Percentiles rank a stretch among this genome's conserved stretches.
Conservation (phyloP, 495 filamentous ascomycete genomes). For the Talaromyces proteolyticus region DNA sequence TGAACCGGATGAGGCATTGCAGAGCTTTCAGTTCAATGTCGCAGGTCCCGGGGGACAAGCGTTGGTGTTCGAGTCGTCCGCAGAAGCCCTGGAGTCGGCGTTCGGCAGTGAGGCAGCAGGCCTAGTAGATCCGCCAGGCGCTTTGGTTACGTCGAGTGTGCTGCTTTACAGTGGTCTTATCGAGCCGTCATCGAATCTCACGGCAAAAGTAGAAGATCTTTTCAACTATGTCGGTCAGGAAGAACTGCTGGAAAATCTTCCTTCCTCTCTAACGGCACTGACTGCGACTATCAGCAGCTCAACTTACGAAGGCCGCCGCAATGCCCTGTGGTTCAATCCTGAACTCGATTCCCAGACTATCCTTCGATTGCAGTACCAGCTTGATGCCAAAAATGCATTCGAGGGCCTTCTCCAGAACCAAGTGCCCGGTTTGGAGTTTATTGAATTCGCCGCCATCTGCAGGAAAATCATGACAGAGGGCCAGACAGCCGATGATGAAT, state of each 20-base stretch:
- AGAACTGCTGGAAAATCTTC: constrained; percentile 2
- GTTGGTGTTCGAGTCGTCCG: no score
- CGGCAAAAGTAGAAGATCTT: not conserved
- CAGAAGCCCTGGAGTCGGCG: no score
- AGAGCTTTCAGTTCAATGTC: no score
- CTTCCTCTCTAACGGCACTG: not conserved
- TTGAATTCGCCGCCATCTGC: not conserved
- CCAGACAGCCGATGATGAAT: not conserved
- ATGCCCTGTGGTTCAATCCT: constrained; percentile 15
- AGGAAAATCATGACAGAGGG: not conserved
- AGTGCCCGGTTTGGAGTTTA: not conserved
- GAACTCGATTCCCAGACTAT: constrained; percentile 1
- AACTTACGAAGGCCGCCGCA: not conserved
- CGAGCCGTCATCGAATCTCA: not conserved
- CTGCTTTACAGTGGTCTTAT: not conserved
- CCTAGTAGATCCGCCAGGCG: no score
- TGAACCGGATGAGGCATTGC: no score
- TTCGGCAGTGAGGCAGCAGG: no score
- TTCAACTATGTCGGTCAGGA: constrained; percentile 6
- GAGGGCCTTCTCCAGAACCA: not conserved
- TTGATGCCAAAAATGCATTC: not conserved
- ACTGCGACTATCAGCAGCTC: not conserved
- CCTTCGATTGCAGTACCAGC: constrained; percentile 6
- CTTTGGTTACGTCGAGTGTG: no score
- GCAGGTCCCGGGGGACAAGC: no score